Conservation (phyloP, 768 basidiomycete species). For the Kwoniella pini region DNA sequence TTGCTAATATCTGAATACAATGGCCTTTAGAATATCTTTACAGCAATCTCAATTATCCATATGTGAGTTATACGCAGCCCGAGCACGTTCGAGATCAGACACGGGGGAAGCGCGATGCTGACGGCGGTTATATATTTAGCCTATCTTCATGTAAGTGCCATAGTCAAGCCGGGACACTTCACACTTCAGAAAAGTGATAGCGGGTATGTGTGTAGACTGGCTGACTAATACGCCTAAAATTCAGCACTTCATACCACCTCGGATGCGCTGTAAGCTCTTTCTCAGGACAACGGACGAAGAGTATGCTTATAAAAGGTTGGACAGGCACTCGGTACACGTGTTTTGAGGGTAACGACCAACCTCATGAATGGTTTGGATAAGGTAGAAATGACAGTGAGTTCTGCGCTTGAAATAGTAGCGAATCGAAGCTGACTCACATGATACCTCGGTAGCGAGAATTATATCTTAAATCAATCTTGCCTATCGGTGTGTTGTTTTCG, state of each 20-base stretch:
- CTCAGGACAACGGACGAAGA: background rate
- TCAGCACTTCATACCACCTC: constrained; percentile 48
- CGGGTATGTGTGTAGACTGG: no score
- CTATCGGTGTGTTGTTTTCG: constrained; percentile 90
- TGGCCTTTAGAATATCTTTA: constrained; percentile 54
- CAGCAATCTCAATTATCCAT: constrained; percentile 79
- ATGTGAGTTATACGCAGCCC: constrained; percentile 70
- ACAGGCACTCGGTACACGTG: constrained; percentile 50
- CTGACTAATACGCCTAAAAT: no score
- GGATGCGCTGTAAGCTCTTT: constrained; percentile 48
- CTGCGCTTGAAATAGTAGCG: background rate
- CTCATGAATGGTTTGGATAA: constrained; percentile 52
- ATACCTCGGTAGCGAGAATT: constrained; percentile 32
- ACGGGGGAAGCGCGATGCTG: no score
- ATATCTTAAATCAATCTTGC: constrained; percentile 81
- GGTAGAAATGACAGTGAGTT: constrained; percentile 50
- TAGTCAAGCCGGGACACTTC: background rate
- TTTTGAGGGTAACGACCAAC: constrained; percentile 44
- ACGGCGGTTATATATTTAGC: no score
- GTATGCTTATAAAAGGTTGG: no score
- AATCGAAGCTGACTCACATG: background rate
- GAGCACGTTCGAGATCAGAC: constrained; percentile 66
- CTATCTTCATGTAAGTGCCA: constrained; percentile 50
- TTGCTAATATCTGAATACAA: no score
- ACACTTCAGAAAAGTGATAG: background rate